Evolutionary conservation across 148 eudicot genomes (phyloP), one percentile per base, ranked within the genome.

Genomic region (Mesembryanthemum crystallinum): DNA sequence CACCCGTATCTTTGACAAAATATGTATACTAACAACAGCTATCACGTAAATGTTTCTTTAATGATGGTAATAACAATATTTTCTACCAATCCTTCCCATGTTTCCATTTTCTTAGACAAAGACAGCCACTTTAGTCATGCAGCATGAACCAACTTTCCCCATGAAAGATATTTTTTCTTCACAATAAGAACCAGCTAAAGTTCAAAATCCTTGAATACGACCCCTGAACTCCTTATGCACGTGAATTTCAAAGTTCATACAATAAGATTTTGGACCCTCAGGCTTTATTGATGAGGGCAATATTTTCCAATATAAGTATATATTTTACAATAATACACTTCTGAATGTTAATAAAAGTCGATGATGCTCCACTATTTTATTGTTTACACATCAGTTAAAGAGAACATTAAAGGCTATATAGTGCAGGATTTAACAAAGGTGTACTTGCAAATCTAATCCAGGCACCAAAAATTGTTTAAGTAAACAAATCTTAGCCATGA

Each of bases 141-240:
- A 20, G 4, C 18, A 17, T 18, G 0, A 17, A 54, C 24, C 3
- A 12, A 12, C 35, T 35, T 18, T 33, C 45, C n/a, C 62, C 37
- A 42, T 18, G 42, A 57, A 17, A 42, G 12, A 58, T n/a, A 37
- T 65, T 68, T 58, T 67, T 3, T 18, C 4, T 18, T 8, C 21
- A 29, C 42, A n/a, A 1, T 14, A 13, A 37, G 37, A 37, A 62
- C 64, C 58, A 57, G 45, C 58, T 30, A 68, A 58, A 27, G 43
- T 25, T 28, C 27, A 25, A 76, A 30, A 10, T 0, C 1, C 62
- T 35, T 58, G 64, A 67, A 33, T 12, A 18, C 37, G 52, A 52
- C 65, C 4, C 72, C 7, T 67, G 4, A 37, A 57, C 66, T 67
- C 33, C 32, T 66, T 25, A 68, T 42, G 73, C 62, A 78, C 76